Base-by-base conservation (phyloP, 2,329 filamentous ascomycete genomes). In the Colletotrichum sp. region DNA sequence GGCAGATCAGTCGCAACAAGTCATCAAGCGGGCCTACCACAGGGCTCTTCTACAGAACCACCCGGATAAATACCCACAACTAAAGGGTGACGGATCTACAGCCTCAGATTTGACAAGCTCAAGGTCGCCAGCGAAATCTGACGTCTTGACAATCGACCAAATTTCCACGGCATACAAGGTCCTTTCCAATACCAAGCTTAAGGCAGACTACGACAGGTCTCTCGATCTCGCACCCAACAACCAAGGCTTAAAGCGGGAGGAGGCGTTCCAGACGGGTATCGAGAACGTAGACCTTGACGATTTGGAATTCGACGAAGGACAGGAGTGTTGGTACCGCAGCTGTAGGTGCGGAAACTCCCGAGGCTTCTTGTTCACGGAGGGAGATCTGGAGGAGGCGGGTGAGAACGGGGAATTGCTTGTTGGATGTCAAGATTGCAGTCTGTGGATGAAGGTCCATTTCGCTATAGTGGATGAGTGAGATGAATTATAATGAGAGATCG, bases 241-340 rank as follows among this genome's bases (percentile, higher is more conserved):
- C 27, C 77, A 76, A 75, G 81, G 55, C 72, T 66, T 43, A 61
- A 79, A 64, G 75, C 80, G 39, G 77, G 72, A 75, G 66, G 70
- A 79, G 73, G 70, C 81, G 27, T 91, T 90, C 79, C 88, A 88
- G 77, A 93, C 91, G 0, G 92, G 92, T 7, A 87, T 93, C 56
- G 92, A 94, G 81, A 89, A 87, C 4, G 85, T 93, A 39, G 93
- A 94, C 81, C 87, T 94, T 8, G 93, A 94, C 83, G 93, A 94
- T 80, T 83, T 94, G 27, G 84, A 83, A 10, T 90, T 86, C 78
- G 89, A 92, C 79, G 88, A 89, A 13, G 58, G 48, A 8, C 62
- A 70, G 8, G 84, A 84, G 66, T 82, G 85, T 56, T 94, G 92
- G 91, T 89, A 88, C 80, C 87, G 89, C 58, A 79, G 86, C 18